Evolutionary conservation across 192 early-diverging fungal species (phyloP), one percentile per base, ranked within the genome.

Genomic region (Nowakowskiella sp.): DNA sequence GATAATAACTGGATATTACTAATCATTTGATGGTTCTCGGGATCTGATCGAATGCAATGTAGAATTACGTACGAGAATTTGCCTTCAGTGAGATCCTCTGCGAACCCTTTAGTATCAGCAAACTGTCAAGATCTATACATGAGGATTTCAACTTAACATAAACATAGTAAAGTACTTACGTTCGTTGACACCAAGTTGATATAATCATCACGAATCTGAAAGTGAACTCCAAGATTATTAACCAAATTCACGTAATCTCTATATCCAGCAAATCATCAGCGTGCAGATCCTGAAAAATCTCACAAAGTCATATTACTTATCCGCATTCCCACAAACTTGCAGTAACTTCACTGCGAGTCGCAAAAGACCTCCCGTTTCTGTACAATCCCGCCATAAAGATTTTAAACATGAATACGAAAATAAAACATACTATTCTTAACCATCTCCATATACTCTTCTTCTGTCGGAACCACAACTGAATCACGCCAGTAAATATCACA

Each of bases 401-500:
- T 31, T 33, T 13, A 9, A 16, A 16, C 22, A n/a, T 26, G 27
- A 45, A 22, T 8, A 5, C 49, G 26, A 10, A 52, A 13, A 9
- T 24, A 34, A 29, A 7, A 81, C 77, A 70, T 79, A 89, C 87
- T 99, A 66, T 99, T 90, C 39, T 76, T 70, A 8, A 99, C 88
- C 94, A 99, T 99, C 32, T 87, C 75, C 57, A 99, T 61, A 54
- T 91, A 99, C 53, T 96, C 85, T 9, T 84, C 78, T 62, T 99
- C 92, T 10, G 82, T 84, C 0, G 96, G 96, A 70, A 94, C 97
- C 1, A 78, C 86, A 42, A 84, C 58, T 22, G 78, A 85, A 42
- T 99, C 96, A 28, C 96, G 74, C 90, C 92, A 99, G 48, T 90
- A 89, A 19, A 99, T 69, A 46, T 99, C 96, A 89, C 94, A 90